Conservation (phyloP, 768 basidiomycete genomes). For the Leccinum disarticulatum region DNA sequence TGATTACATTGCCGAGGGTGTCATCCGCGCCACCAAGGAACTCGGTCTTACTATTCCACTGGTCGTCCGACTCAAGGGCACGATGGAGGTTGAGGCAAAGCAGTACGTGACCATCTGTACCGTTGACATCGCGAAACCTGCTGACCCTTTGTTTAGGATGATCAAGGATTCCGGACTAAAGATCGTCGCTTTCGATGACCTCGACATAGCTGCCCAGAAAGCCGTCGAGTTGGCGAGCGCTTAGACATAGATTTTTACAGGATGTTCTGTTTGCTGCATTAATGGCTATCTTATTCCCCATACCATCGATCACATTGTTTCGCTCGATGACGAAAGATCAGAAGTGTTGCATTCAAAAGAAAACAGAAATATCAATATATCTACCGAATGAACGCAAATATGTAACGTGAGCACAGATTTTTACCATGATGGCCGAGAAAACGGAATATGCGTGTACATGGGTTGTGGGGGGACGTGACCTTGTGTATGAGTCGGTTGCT, state of each 20-base stretch:
- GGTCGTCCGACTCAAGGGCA: conserved; percentile 94
- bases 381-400: conserved; percentile 23
- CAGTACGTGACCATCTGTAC: conserved; percentile 52
- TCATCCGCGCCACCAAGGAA: conserved; percentile 97
- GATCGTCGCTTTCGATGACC: conserved; percentile 89
- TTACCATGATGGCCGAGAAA: conserved; percentile 34
- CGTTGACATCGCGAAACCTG: neutral
- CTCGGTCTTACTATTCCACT: conserved; percentile 81
- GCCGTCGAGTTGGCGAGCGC: conserved; percentile 66
- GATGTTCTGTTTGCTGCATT: conserved; percentile 20
- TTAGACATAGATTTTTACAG: conserved; percentile 36
- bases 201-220: conserved; percentile 87
- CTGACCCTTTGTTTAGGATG: conserved; percentile 57
- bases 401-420: conserved; percentile 17
- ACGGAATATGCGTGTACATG: conserved; percentile 30
- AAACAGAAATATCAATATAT: conserved; percentile 36
- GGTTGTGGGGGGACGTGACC: conserved; percentile 29
- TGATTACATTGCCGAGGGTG: conserved; percentile 97
- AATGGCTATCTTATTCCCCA: conserved; percentile 7
- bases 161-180: conserved; percentile 89
- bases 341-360: conserved; percentile 23
- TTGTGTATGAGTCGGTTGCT: conserved; percentile 34
- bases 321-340: conserved; percentile 7
- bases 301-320: conserved; percentile 1
- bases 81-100: conserved; percentile 95